phyloP scores from a whole-genome alignment of 805 yeast species.

The Cyberlindnera lachancei region DNA sequence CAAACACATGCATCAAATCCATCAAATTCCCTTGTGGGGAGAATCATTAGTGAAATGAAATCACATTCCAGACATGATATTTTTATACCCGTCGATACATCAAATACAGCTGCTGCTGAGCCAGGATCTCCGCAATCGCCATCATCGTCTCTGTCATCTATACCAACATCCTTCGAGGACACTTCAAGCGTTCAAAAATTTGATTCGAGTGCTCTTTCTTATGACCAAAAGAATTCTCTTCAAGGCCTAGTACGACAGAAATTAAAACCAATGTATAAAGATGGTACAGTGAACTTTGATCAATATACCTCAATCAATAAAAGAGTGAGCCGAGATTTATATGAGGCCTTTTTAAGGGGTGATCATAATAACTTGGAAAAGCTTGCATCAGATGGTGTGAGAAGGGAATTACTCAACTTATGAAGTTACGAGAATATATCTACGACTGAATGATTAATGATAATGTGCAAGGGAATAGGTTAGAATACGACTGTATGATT shows the following conservation, averaged over 20 bases:
- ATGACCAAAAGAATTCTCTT: conserved; percentile 44
- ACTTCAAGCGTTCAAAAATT: too few species aligned
- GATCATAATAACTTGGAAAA: conserved; percentile 9
- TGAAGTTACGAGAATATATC: conserved; percentile 1
- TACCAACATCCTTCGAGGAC: background rate
- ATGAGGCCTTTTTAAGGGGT: conserved; percentile 27
- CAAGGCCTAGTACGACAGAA: conserved; percentile 51
- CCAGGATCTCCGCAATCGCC: background rate
- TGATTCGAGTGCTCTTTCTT: conserved; percentile 9
- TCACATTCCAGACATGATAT: background rate
- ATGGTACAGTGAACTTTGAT: conserved; percentile 26
- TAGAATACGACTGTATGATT: too few species aligned
- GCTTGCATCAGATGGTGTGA: conserved; percentile 14
- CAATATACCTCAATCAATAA: conserved; percentile 57
- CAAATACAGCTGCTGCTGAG: background rate
- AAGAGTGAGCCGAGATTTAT: conserved; percentile 52
- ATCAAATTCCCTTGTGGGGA: background rate
- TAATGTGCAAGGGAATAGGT: background rate
- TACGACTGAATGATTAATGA: background rate
- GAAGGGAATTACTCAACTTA: conserved; percentile 5
- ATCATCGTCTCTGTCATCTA: background rate
- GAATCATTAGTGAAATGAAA: conserved; percentile 1
- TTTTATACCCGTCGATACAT: background rate
- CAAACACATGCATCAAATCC: too few species aligned
- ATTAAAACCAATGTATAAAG: conserved; percentile 41